Base-by-base conservation (phyloP, 257 asterid genomes). In the Forsythia viridissima region DNA sequence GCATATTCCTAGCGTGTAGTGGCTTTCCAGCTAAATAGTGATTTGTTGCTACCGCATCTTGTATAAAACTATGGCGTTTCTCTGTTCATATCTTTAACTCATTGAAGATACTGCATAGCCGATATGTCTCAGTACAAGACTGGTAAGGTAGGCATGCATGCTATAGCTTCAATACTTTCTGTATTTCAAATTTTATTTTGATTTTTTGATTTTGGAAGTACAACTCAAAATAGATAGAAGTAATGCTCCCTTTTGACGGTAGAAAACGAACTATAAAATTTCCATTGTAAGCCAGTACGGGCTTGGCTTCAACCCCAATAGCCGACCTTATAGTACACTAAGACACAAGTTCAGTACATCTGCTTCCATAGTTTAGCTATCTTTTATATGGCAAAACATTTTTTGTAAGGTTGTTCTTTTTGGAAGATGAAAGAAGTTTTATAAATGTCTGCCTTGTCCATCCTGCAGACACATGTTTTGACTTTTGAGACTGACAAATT, bases 111-210 rank as follows among this genome's bases (percentile, higher is more conserved):
- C 77, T 96, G 99, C 88, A 88, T 96, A 87, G 99, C 99, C 79
- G 99, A 96, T 78, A 96, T 96, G 99, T 89, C 97, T 3, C 97
- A 88, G 8, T 96, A 92, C 93, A 96, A 91, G 89, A 86, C 90
- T 74, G 99, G 99, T 77, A 96, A 92, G 98, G 97, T 94, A 86
- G 61, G 87, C 42, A 70, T 75, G 43, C 68, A 15, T 71, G 61
- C 46, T 57, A 52, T 67, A 72, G 73, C 78, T 51, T 71, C 59
- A 13, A 41, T 76, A 61, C 16, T 71, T 70, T 75, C 74, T 34
- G 46, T 38, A 9, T 34, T 80, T 75, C 37, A 67, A 37, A 40
- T 80, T 81, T 51, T 20, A 42, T 70, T 18, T 30, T 57, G 15
- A 65, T 79, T 72, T 52, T 41, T 41, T 73, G 16, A 71, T 59